Percentiles rank a stretch among this genome's conserved stretches.
phyloP scores from a whole-genome alignment of 106 monocot genomes.

The Dioscorea alata region DNA sequence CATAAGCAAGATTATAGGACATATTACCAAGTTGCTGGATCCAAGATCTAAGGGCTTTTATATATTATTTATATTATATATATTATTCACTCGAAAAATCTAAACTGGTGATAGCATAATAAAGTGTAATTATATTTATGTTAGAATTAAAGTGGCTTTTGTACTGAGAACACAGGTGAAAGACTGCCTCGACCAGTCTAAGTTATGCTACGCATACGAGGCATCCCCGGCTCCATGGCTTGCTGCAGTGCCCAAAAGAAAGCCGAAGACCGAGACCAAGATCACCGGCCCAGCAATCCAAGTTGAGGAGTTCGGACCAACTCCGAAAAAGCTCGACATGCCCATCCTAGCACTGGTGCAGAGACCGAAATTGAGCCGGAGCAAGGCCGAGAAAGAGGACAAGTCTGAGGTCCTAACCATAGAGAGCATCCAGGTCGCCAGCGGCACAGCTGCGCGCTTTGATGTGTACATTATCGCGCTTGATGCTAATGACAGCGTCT shows the following conservation, averaged over 20 bases:
- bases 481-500: conserved; percentile 4
- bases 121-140: neutral
- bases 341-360: conserved; percentile 12
- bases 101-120: too few relatives aligned
- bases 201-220: conserved; percentile 22
- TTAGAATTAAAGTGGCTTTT: neutral
- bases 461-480: conserved; percentile 20
- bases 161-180: neutral
- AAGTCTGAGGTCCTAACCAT: conserved; percentile 18
- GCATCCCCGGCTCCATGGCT: conserved; percentile 11
- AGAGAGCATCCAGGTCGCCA: conserved; percentile 12
- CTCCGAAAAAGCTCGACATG: conserved; percentile 3
- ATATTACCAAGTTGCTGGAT: too few relatives aligned
- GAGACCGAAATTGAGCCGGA: conserved; percentile 24
- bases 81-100: too few relatives aligned
- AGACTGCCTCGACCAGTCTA: conserved; percentile 11
- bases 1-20: too few relatives aligned
- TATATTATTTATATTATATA: too few relatives aligned
- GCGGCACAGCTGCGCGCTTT: conserved; percentile 10
- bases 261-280: conserved; percentile 6
- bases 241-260: neutral
- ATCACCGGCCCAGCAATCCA: neutral
- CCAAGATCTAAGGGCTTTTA: too few relatives aligned
- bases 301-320: conserved; percentile 15
- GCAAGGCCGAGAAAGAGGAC: conserved; percentile 17